A percentile compares a stretch with the other conserved stretches of the same genome.
phyloP scores from a whole-genome alignment of 148 eudicot genomes.

The Persicaria maculosa region DNA sequence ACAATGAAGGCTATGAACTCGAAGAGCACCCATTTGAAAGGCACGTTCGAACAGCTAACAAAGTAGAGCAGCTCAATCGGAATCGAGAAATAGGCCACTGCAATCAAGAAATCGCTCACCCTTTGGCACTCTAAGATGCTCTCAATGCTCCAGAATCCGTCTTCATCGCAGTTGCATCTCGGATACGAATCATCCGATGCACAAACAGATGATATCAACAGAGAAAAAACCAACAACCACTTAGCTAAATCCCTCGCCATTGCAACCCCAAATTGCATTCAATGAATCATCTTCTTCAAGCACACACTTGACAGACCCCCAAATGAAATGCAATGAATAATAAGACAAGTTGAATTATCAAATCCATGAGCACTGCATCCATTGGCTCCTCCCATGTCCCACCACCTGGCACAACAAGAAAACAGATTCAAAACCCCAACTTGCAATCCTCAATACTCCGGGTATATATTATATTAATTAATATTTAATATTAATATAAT shows the following conservation, averaged over 20 bases:
- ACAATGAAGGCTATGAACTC: constrained; percentile 86
- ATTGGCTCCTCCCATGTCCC: background rate
- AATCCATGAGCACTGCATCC: constrained; percentile 4
- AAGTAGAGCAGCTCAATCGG: constrained; percentile 86
- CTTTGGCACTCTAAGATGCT: constrained; percentile 58
- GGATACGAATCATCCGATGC: constrained; percentile 32
- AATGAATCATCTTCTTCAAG: background rate
- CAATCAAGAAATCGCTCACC: constrained; percentile 80
- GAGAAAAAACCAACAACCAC: constrained; percentile 27
- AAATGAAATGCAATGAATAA: background rate
- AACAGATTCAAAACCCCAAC: constrained; percentile 2
- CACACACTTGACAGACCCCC: background rate
- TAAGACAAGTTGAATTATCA: background rate
- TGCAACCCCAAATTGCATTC: constrained; percentile 16
- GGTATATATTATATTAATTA: background rate
- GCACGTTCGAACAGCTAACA: constrained; percentile 77
- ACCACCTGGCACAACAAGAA: background rate
- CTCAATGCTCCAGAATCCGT: constrained; percentile 64
- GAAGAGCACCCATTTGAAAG: constrained; percentile 87
- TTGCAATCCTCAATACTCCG: background rate
- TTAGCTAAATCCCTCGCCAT: constrained; percentile 48
- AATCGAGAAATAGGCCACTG: constrained; percentile 83
- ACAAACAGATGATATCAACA: constrained; percentile 29
- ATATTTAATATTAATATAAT: background rate
- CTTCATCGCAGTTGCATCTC: constrained; percentile 66